phyloP scores from a whole-genome alignment of 768 basidiomycete species.

The Amanita pseudoporphyria region DNA sequence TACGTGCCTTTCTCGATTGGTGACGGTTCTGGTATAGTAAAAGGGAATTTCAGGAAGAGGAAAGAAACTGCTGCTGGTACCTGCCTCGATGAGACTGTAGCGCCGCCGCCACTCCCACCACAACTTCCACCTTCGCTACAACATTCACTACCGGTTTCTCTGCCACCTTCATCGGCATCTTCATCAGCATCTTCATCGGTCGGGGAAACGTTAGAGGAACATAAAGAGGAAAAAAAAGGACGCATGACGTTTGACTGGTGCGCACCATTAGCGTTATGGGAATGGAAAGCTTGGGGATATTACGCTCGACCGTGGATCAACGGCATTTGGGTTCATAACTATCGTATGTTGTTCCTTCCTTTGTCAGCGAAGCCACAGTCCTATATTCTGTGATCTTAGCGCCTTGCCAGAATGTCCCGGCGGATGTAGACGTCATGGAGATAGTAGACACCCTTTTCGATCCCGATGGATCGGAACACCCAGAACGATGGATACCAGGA shows the following conservation, averaged over 20 bases:
- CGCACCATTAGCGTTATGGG: constrained; percentile 11
- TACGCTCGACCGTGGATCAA: constrained; percentile 40
- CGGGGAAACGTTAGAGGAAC: neutral
- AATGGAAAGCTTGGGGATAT: constrained; percentile 48
- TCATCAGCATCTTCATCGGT: neutral
- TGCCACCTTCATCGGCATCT: neutral
- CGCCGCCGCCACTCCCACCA: neutral
- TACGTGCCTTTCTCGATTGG: neutral
- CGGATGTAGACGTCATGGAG: constrained; percentile 16
- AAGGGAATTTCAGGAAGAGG: neutral
- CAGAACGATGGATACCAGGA: constrained; percentile 41
- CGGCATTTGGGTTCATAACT: constrained; percentile 29
- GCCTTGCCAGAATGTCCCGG: constrained; percentile 10
- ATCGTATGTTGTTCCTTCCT: constrained; percentile 25
- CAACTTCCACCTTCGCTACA: neutral
- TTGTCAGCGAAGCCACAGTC: neutral
- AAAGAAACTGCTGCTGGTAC: neutral
- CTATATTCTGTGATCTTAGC: neutral
- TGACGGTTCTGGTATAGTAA: neutral
- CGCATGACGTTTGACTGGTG: neutral
- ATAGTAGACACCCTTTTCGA: constrained; percentile 25
- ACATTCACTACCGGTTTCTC: neutral
- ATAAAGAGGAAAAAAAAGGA: neutral
- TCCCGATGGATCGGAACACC: constrained; percentile 22
- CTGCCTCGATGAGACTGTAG: neutral